Base-by-base conservation (phyloP, 208 protist genomes). In the Trypanosoma grayi region DNA sequence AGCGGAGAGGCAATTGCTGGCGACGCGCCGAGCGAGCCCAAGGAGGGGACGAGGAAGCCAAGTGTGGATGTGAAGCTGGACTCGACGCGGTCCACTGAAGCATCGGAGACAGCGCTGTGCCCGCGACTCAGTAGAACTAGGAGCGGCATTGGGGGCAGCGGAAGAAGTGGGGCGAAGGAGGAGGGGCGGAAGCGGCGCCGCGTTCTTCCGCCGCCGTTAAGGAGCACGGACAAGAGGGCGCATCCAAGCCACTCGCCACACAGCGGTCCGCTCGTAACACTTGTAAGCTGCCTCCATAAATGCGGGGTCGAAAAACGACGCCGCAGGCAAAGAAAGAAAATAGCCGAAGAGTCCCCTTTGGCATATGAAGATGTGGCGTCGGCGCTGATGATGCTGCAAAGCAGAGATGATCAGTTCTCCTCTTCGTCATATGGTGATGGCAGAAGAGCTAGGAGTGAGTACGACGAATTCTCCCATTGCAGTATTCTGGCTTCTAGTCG, bases 161-260 rank as follows among this genome's bases (percentile, higher is more conserved):
- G 39, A n/a, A 14, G 39, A 14, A n/a, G 20, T 0, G 25, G 2
- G 39, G 20, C 39, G n/a, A 47, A 47, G 20, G 11, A 55, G 18
- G n/a, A 16, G n/a, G 22, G 14, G n/a, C 44, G 33, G 24, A 64
- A 57, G 27, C 39, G 39, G 2, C 50, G 28, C 27, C 39, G 30
- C n/a, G 14, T 9, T 22, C 16, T 67, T 24, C 51, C 50, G 20
- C 60, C 60, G 44, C 60, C 60, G 18, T 51, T 67, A 22, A 30
- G 28, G 22, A 60, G 60, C 30, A 59, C 5, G 14, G 52, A 16
- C 11, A 10, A 8, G 11, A 39, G 33, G 7, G 30, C 51, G 20
- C 31, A 60, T 6, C 39, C 51, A 40, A 20, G 20, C 20, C 28
- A 34, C 24, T 22, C 20, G 8, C 40, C 41, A 28, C 33, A 30